A percentile compares a stretch with the other conserved stretches of the same genome.
These are phyloP conservation scores for Corylus americana DNA, from an alignment of 306 rosid genomes.

Conservation along the genomic window DNA sequence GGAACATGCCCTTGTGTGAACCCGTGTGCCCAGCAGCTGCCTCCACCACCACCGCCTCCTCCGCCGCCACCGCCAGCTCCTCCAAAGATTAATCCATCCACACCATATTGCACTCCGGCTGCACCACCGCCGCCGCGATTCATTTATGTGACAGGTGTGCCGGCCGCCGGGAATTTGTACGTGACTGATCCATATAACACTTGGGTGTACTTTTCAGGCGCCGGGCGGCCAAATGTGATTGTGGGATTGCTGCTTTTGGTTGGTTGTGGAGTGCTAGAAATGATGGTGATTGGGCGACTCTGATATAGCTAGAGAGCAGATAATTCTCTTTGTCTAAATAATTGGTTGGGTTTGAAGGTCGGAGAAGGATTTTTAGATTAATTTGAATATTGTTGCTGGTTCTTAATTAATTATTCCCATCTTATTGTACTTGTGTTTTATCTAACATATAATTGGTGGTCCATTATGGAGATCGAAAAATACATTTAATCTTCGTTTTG, in stretches of 20 bases:
- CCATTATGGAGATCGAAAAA: slow-evolving; percentile 6
- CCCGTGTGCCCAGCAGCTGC: slow-evolving; percentile 50
- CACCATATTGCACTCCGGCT: slow-evolving; percentile 26
- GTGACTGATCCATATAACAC: slow-evolving; percentile 28
- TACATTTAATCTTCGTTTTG: neutral
- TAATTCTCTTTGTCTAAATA: neutral
- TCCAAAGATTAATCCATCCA: slow-evolving; percentile 28
- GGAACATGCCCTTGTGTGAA: slow-evolving; percentile 75
- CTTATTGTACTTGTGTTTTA: neutral
- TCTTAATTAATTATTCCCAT: neutral
- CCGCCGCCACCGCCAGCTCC: slow-evolving; percentile 32
- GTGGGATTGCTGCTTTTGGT: slow-evolving; percentile 31
- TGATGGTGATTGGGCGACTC: slow-evolving; percentile 10
- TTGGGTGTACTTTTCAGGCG: slow-evolving; percentile 37
- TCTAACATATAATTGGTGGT: neutral
- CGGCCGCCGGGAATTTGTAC: slow-evolving; percentile 39
- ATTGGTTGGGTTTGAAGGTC: neutral
- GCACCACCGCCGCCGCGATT: slow-evolving; percentile 63
- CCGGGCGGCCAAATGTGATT: slow-evolving; percentile 15
- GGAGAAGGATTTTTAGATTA: neutral
- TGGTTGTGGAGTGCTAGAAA: slow-evolving; percentile 32
- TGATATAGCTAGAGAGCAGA: neutral
- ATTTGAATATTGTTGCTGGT: neutral
- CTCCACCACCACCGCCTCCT: slow-evolving; percentile 22
- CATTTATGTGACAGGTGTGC: slow-evolving; percentile 56